Percentiles rank a stretch among this genome's conserved stretches.
These are phyloP conservation scores for Blastocystis sp. DNA, from an alignment of 352 stramenopile genomes.

Conservation along the genomic window DNA sequence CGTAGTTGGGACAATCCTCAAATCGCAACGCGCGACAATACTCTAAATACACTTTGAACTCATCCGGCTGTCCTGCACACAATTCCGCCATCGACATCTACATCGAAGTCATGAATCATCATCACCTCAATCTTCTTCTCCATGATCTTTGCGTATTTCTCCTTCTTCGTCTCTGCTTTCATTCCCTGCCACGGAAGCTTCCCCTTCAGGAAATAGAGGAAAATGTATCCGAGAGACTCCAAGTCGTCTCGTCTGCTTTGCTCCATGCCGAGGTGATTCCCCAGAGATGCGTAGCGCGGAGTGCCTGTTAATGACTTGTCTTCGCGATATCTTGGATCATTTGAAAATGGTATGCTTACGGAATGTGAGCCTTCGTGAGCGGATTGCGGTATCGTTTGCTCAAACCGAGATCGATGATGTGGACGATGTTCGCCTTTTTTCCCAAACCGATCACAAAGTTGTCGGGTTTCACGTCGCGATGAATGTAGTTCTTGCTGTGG, in stretches of 20 bases:
- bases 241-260: slow-evolving; percentile 81
- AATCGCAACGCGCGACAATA: slow-evolving; percentile 83
- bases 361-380: slow-evolving; percentile 80
- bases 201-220: slow-evolving; percentile 85
- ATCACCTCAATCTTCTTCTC: slow-evolving; percentile 74
- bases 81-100: slow-evolving; percentile 61
- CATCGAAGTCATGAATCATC: neutral
- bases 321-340: slow-evolving; percentile 75
- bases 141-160: slow-evolving; percentile 89
- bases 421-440: slow-evolving; percentile 75
- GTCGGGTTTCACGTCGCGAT: slow-evolving; percentile 85
- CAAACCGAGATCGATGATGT: slow-evolving; percentile 87
- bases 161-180: slow-evolving; percentile 85
- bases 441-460: slow-evolving; percentile 85
- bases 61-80: slow-evolving; percentile 63
- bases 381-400: slow-evolving; percentile 84
- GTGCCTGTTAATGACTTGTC: slow-evolving; percentile 85
- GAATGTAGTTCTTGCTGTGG: slow-evolving; percentile 84
- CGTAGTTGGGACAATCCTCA: slow-evolving; percentile 83
- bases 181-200: slow-evolving; percentile 82
- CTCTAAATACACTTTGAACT: slow-evolving; percentile 64
- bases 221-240: slow-evolving; percentile 80
- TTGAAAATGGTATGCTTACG: slow-evolving; percentile 57
- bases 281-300: slow-evolving; percentile 80
- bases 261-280: slow-evolving; percentile 86